Conservation (phyloP, 768 basidiomycete species). For the Pleurotus tuber-regium region DNA sequence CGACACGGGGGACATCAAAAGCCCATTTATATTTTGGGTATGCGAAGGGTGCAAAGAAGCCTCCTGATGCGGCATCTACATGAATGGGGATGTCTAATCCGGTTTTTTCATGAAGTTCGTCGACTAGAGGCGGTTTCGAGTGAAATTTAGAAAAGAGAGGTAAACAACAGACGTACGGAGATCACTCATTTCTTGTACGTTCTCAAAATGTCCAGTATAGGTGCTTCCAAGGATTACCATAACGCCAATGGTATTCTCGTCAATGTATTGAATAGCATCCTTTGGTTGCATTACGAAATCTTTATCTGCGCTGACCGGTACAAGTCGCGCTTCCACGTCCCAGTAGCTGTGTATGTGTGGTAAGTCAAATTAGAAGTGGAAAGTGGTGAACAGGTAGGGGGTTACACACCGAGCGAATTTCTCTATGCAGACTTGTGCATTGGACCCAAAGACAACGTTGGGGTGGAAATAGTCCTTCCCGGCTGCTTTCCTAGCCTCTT, state of each 20-base stretch:
- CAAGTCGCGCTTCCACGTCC: constrained; percentile 58
- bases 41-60: constrained; percentile 63
- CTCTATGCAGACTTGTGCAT: constrained; percentile 56
- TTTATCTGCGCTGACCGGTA: constrained; percentile 41
- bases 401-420: constrained; percentile 52
- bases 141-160: background rate
- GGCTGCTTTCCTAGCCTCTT: constrained; percentile 56
- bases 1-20: constrained; percentile 55
- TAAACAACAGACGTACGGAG: constrained; percentile 29
- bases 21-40: constrained; percentile 57
- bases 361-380: constrained; percentile 1
- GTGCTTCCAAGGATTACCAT: constrained; percentile 53
- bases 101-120: constrained; percentile 50
- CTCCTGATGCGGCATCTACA: constrained; percentile 64
- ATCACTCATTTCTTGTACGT: constrained; percentile 53
- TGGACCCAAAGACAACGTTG: constrained; percentile 56
- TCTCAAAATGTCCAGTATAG: constrained; percentile 66
- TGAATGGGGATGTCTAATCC: constrained; percentile 64
- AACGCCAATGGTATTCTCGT: constrained; percentile 71
- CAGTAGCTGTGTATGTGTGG: constrained; percentile 38
- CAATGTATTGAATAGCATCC: constrained; percentile 48
- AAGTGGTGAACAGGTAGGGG: background rate
- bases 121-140: constrained; percentile 31
- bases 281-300: constrained; percentile 55
- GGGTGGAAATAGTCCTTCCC: constrained; percentile 55